phyloP scores from a whole-genome alignment of 768 basidiomycete genomes.

The Trametes elegans region DNA sequence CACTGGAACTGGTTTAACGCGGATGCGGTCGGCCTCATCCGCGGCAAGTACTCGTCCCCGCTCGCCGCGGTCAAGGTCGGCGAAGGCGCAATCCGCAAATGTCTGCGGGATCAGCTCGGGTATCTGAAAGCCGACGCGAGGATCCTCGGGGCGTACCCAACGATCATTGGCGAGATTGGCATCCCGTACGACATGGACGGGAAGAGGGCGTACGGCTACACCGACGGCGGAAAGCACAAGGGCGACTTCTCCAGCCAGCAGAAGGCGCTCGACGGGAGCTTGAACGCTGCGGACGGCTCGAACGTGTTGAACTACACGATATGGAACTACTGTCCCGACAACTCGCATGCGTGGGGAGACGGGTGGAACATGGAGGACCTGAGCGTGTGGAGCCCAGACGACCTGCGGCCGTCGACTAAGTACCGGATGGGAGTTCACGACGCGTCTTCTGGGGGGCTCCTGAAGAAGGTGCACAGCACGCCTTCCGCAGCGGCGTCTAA shows the following conservation, averaged over 20 bases:
- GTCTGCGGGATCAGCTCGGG: conserved; percentile 78
- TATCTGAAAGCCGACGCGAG: conserved; percentile 72
- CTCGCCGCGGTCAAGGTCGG: conserved; percentile 80
- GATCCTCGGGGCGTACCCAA: conserved; percentile 74
- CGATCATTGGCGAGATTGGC: conserved; percentile 94
- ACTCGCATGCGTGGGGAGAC: conserved; percentile 88
- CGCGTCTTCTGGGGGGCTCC: conserved; percentile 40
- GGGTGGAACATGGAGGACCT: conserved; percentile 97
- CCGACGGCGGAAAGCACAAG: conserved; percentile 58
- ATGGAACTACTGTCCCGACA: conserved; percentile 88
- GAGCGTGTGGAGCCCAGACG: conserved; percentile 82
- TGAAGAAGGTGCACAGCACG: conserved; percentile 26
- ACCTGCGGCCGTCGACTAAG: conserved; percentile 40
- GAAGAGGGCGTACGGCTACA: conserved; percentile 81
- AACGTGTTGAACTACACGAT: conserved; percentile 79
- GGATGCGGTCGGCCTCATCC: conserved; percentile 87
- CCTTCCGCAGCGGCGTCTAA: conserved; percentile 31
- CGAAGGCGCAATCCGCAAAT: conserved; percentile 76
- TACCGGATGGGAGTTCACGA: conserved; percentile 29
- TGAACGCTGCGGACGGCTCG: conserved; percentile 73
- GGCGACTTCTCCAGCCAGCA: conserved; percentile 80
- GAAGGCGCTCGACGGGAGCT: conserved; percentile 82
- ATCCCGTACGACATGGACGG: conserved; percentile 93
- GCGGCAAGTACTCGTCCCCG: conserved; percentile 72
- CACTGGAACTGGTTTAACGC: conserved; percentile 97